Evolutionary conservation across 1,139 yeast genomes (phyloP), one percentile per base, ranked within the genome.

Genomic region (Yamadazyma kanchanaburiensis): DNA sequence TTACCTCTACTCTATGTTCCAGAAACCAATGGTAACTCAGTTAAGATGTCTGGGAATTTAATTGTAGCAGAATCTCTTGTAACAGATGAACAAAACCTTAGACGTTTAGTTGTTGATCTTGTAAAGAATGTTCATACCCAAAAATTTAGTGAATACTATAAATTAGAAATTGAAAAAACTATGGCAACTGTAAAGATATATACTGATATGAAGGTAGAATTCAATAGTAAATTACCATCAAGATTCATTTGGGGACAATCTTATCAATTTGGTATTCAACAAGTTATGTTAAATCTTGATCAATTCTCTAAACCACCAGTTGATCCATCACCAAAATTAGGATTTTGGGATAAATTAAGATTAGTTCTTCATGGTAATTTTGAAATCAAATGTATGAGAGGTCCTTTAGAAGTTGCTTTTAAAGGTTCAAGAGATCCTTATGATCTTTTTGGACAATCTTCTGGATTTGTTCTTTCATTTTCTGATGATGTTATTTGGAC

Each of bases 241-340:
- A 63, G 85, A 21, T 77, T 86, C 24, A 77, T 86, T 0, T 88
- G 96, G 95, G 94, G 95, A 17, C 80, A 81, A 21, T 82, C 88
- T 0, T 81, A 80, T 48, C 87, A 80, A 45, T 89, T 95, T 22
- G 94, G 88, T 2, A 71, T 89, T 23, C 89, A 87, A 42, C 91
- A 87, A 42, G 70, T 80, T 2, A 84, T 85, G 81, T 63, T 78
- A 33, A 83, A 79, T 35, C 71, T 89, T 44, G 96, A 88, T 46
- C 81, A 83, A 32, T 85, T 89, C 51, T 79, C 94, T 1, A 91
- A 81, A 45, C 84, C 85, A 1, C 84, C 84, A 55, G 60, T 86
- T 73, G 98, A 76, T 45, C 70, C 71, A 2, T 72, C 78, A 3
- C 49, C 60, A 6, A 71, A 70, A 41, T 43, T 76, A 10, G 81